A percentile compares a stretch with the other conserved stretches of the same genome.
Conservation (phyloP, 192 early-diverging fungal genomes). For the Thamnidium elegans region DNA sequence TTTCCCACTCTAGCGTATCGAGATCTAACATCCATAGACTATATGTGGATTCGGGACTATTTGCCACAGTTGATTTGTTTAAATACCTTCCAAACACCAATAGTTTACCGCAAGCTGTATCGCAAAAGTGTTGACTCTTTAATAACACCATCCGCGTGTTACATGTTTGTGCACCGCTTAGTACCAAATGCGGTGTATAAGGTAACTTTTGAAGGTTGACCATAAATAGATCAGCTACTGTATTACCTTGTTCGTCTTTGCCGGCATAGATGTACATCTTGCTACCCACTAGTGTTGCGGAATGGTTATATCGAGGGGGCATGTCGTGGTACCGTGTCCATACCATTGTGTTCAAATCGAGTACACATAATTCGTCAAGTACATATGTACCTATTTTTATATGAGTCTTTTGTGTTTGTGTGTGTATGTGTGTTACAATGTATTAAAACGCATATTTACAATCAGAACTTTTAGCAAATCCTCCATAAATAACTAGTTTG, state of each 20-base stretch:
- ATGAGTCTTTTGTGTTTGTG: not conserved
- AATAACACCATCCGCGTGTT: constrained; percentile 46
- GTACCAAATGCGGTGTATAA: constrained; percentile 36
- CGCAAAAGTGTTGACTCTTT: constrained; percentile 60
- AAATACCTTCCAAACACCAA: constrained; percentile 52
- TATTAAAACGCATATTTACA: constrained; percentile 32
- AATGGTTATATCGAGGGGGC: constrained; percentile 55
- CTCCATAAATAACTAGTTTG: constrained; percentile 60
- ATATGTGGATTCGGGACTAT: constrained; percentile 30
- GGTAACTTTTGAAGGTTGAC: constrained; percentile 47
- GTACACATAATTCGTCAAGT: constrained; percentile 49
- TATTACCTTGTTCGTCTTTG: constrained; percentile 49
- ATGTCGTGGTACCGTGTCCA: constrained; percentile 48
- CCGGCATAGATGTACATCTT: constrained; percentile 63
- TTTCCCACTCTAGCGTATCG: constrained; percentile 55
- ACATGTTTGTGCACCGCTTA: constrained; percentile 25
- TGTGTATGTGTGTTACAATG: not conserved
- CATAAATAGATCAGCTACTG: constrained; percentile 50
- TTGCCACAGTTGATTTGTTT: constrained; percentile 20
- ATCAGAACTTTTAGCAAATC: constrained; percentile 53
- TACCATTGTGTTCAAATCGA: constrained; percentile 55
- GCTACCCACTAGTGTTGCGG: constrained; percentile 46
- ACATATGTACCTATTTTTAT: constrained; percentile 46
- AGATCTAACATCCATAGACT: constrained; percentile 60
- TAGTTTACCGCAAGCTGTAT: constrained; percentile 52